Evolutionary conservation across 2,329 filamentous ascomycete species (phyloP).

Genomic region (Cercospora canescens): DNA sequence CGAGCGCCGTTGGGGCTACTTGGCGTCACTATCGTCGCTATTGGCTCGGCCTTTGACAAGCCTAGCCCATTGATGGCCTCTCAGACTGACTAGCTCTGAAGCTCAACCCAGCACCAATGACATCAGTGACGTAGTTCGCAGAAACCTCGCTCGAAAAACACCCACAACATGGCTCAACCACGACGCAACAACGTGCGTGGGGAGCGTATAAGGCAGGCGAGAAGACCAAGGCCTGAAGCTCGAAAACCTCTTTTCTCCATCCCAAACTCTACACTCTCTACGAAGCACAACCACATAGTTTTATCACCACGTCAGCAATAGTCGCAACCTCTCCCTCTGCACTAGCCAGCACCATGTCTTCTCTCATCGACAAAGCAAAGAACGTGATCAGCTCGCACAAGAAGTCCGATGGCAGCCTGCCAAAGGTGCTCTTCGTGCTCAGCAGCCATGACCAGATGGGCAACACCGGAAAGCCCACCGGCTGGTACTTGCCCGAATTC

Average conservation of each 20-base stretch:
- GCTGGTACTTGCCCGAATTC: conserved; percentile 63
- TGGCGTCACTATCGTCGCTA: background rate
- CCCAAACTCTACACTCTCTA: background rate
- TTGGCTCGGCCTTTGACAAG: background rate
- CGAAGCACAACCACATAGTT: background rate
- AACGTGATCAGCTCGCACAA: conserved; percentile 28
- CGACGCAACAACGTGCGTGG: background rate
- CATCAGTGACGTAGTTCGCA: conserved; percentile 8
- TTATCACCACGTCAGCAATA: background rate
- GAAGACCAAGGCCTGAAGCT: background rate
- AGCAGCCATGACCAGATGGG: conserved; percentile 59
- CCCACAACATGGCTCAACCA: background rate
- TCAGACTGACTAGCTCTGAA: background rate
- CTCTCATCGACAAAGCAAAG: conserved; percentile 31
- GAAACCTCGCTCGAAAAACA: conserved; percentile 3
- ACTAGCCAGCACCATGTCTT: conserved; percentile 3
- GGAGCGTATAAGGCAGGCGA: background rate
- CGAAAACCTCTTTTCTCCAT: background rate
- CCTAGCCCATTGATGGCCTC: background rate
- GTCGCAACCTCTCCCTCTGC: background rate
- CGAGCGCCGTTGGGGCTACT: background rate
- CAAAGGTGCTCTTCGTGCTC: conserved; percentile 18
- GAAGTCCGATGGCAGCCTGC: conserved; percentile 11
- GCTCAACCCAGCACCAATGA: background rate
- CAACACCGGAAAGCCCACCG: conserved; percentile 54